These are phyloP conservation scores for Phaeosphaeriaceae sp. DNA, from an alignment of 2,329 filamentous ascomycete species.

Conservation along the genomic window DNA sequence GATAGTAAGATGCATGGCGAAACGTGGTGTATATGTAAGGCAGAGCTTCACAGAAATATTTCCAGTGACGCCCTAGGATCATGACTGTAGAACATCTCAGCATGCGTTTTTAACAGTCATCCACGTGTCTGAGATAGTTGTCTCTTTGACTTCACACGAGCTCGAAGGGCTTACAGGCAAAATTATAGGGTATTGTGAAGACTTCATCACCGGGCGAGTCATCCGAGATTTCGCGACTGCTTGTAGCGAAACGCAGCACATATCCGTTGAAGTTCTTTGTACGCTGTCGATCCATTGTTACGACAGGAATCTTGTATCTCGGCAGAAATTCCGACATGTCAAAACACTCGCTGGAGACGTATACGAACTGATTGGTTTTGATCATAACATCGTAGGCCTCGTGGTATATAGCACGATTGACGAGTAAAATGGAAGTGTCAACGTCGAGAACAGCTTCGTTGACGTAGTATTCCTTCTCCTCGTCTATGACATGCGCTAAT, in stretches of 20 bases:
- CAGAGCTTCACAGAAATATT: neutral
- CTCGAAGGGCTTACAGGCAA: too few species aligned
- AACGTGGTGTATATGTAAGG: neutral
- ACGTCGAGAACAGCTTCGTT: neutral
- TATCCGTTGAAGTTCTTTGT: neutral
- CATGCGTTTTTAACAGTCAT: neutral
- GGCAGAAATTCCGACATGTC: neutral
- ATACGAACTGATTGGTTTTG: slow-evolving; percentile 21
- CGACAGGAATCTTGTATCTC: neutral
- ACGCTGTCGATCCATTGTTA: neutral
- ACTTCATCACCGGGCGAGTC: too few species aligned
- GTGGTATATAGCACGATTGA: slow-evolving; percentile 16
- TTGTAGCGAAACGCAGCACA: neutral
- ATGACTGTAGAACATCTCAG: neutral
- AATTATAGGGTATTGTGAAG: too few species aligned
- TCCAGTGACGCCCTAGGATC: neutral
- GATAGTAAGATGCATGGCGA: too few species aligned
- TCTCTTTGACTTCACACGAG: too few species aligned
- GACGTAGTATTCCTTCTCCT: neutral
- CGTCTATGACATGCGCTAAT: neutral
- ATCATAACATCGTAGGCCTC: slow-evolving; percentile 29
- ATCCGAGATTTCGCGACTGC: neutral
- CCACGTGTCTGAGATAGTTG: neutral
- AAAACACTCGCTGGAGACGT: neutral
- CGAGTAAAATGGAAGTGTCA: slow-evolving; percentile 9